phyloP scores from a whole-genome alignment of 306 rosid genomes.

The Amphicarpaea edgeworthii region DNA sequence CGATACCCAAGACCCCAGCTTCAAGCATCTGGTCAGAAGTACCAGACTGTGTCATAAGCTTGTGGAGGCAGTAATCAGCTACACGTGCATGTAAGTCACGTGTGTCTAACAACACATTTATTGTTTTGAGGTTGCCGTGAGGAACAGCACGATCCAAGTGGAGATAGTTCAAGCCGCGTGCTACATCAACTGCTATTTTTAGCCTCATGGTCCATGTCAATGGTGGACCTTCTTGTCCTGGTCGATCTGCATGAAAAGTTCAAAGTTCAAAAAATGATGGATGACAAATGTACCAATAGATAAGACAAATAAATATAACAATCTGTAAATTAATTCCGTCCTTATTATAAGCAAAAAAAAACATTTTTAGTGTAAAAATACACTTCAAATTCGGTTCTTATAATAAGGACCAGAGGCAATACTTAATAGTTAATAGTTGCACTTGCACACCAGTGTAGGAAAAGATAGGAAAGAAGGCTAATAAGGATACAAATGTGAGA shows the following conservation, averaged over 20 bases:
- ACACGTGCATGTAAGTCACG: conserved; percentile 76
- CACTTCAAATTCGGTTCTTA: too few relatives aligned
- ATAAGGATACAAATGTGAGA: too few relatives aligned
- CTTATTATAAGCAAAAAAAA: too few relatives aligned
- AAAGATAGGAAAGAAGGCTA: too few relatives aligned
- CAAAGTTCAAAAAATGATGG: conserved; percentile 16
- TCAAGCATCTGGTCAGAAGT: conserved; percentile 77
- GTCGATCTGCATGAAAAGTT: conserved; percentile 59
- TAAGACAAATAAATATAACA: neutral
- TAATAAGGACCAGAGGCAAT: too few relatives aligned
- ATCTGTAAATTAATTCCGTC: too few relatives aligned
- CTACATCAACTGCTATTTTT: conserved; percentile 81
- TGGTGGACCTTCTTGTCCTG: conserved; percentile 72
- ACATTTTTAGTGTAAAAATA: too few relatives aligned
- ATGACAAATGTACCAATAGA: neutral
- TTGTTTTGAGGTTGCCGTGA: conserved; percentile 38
- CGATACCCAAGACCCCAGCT: conserved; percentile 82
- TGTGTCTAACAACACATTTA: conserved; percentile 40
- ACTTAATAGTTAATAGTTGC: too few relatives aligned
- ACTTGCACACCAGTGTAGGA: too few relatives aligned
- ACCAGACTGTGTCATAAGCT: conserved; percentile 85
- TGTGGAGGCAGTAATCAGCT: conserved; percentile 87
- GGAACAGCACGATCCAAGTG: conserved; percentile 88
- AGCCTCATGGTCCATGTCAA: conserved; percentile 78
- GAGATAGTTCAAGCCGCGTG: conserved; percentile 92